A percentile compares a stretch with the other conserved stretches of the same genome.
phyloP scores from a whole-genome alignment of 345 rosid species.

The Melaleuca quinquenervia region DNA sequence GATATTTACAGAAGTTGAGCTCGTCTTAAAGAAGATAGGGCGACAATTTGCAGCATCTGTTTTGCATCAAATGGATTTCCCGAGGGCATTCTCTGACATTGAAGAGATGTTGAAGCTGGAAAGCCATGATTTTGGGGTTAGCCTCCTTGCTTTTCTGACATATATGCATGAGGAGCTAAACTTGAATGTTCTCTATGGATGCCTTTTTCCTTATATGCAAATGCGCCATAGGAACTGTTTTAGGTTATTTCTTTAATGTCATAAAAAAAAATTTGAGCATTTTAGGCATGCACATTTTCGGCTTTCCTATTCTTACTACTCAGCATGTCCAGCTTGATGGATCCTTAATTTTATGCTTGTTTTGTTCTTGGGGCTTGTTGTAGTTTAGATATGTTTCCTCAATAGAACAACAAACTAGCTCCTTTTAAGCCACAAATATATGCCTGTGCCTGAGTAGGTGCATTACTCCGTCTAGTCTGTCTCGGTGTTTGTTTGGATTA shows the following conservation, averaged over 20 bases:
- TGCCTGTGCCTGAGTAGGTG: background rate
- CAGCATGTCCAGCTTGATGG: background rate
- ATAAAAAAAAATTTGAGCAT: background rate
- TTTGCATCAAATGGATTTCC: slow-evolving; percentile 31
- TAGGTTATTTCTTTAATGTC: background rate
- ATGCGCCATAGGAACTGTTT: background rate
- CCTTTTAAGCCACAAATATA: background rate
- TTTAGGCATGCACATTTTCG: background rate
- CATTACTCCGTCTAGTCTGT: background rate
- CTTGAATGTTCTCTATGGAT: background rate
- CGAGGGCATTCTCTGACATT: slow-evolving; percentile 37
- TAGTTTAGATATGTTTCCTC: background rate
- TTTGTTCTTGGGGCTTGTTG: background rate
- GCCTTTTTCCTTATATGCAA: background rate
- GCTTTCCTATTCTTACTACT: background rate
- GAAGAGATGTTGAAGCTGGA: slow-evolving; percentile 64
- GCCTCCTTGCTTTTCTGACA: slow-evolving; percentile 6
- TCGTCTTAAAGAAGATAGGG: slow-evolving; percentile 40
- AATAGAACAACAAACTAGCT: background rate
- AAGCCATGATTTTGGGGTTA: slow-evolving; percentile 52
- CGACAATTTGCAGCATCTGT: slow-evolving; percentile 27
- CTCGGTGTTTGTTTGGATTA: background rate
- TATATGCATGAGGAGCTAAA: background rate
- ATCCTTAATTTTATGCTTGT: background rate
- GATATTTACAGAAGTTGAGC: slow-evolving; percentile 47